Conservation (phyloP, 1,139 yeast species). For the Magnusiomyces paraingens region DNA sequence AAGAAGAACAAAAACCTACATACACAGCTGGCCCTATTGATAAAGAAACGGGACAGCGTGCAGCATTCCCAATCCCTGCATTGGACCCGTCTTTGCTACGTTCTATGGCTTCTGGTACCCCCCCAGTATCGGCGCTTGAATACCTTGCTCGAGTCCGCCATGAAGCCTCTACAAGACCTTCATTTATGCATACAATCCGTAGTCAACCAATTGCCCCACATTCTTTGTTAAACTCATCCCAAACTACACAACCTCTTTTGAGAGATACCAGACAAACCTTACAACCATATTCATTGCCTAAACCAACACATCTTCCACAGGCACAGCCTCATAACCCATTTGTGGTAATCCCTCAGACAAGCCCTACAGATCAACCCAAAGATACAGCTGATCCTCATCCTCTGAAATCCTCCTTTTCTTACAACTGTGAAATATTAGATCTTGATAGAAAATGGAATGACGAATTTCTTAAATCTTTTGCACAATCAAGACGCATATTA, state of each 20-base stretch:
- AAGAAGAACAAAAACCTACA: slow-evolving; percentile 9
- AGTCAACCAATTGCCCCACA: not conserved
- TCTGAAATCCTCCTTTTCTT: slow-evolving; percentile 13
- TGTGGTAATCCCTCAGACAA: no score
- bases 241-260: no score
- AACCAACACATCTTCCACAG: no score
- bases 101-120: slow-evolving; percentile 1
- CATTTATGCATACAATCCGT: not conserved
- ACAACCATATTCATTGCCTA: no score
- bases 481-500: not conserved
- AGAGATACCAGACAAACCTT: no score
- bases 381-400: slow-evolving; percentile 13
- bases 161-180: slow-evolving; percentile 1
- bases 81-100: slow-evolving; percentile 18
- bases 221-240: no score
- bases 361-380: no score
- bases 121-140: not conserved
- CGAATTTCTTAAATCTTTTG: not conserved
- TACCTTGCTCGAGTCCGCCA: slow-evolving; percentile 2
- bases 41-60: slow-evolving; percentile 37
- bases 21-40: slow-evolving; percentile 30
- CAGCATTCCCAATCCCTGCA: slow-evolving; percentile 37
- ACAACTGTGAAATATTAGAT: not conserved
- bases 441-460: not conserved
- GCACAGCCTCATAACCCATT: no score